phyloP scores from a whole-genome alignment of 306 rosid genomes.

The Vachellia pachyceras region DNA sequence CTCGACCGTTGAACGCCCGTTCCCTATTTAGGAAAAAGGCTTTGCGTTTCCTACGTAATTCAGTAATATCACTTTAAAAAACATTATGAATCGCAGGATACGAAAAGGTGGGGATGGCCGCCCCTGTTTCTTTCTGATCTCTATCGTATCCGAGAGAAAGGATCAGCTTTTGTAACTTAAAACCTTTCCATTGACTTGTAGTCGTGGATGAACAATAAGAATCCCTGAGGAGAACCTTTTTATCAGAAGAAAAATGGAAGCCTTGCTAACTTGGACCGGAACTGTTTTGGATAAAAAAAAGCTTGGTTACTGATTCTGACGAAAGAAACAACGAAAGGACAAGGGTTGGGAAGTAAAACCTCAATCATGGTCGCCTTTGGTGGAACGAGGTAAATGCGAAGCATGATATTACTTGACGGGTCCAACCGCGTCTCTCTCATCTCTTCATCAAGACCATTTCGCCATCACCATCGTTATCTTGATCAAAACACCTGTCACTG shows the following conservation, averaged over 20 bases:
- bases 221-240: neutral
- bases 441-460: constrained; percentile 35
- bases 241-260: neutral
- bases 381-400: constrained; percentile 45
- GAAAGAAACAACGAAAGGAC: constrained; percentile 20
- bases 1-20: constrained; percentile 9
- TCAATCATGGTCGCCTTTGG: neutral
- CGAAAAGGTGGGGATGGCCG: too few relatives aligned
- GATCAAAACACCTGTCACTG: constrained; percentile 27
- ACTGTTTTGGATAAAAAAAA: neutral
- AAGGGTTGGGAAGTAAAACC: constrained; percentile 12
- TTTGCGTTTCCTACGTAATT: constrained; percentile 46
- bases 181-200: neutral
- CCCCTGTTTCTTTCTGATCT: constrained; percentile 14
- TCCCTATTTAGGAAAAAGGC: constrained; percentile 30
- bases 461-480: constrained; percentile 34
- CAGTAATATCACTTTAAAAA: constrained; percentile 20
- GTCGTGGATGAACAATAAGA: neutral
- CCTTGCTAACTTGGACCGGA: neutral
- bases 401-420: constrained; percentile 47
- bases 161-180: constrained; percentile 38
- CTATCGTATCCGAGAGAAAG: constrained; percentile 29
- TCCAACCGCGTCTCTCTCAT: constrained; percentile 48
- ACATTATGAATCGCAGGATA: constrained; percentile 27
- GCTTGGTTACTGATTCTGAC: neutral